Evolutionary conservation across 2,329 filamentous ascomycete genomes (phyloP).

Genomic region (Drechslera avenae): DNA sequence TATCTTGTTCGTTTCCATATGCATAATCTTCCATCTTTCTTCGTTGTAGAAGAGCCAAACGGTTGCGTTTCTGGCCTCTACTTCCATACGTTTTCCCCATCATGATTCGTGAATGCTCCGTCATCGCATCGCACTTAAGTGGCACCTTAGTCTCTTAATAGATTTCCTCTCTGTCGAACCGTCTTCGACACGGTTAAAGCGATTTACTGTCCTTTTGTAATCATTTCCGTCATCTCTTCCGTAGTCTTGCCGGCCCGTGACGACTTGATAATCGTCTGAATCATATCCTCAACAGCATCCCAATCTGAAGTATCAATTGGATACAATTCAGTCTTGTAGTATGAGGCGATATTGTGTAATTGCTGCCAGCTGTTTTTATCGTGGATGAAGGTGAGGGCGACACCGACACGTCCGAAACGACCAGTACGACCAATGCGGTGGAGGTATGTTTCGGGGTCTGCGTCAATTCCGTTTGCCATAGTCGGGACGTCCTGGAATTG

Average conservation of each 20-base stretch:
- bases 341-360: constrained; percentile 76
- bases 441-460: constrained; percentile 93
- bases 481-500: constrained; percentile 60
- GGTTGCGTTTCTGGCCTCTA: constrained; percentile 4
- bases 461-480: constrained; percentile 62
- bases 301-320: constrained; percentile 85
- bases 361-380: constrained; percentile 81
- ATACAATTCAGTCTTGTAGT: constrained; percentile 81
- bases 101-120: neutral
- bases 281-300: constrained; percentile 83
- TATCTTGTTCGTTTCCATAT: constrained; percentile 29
- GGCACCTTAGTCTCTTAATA: neutral
- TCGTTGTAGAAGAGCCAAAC: neutral
- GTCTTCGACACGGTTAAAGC: neutral
- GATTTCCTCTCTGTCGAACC: neutral
- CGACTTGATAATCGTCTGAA: constrained; percentile 66
- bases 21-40: constrained; percentile 5
- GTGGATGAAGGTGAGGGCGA: constrained; percentile 92
- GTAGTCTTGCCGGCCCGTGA: constrained; percentile 49
- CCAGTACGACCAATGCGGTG: constrained; percentile 97
- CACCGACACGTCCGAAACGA: constrained; percentile 93
- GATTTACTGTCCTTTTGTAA: constrained; percentile 10
- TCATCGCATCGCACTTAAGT: neutral
- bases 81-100: neutral
- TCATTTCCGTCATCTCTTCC: constrained; percentile 45